phyloP scores from a whole-genome alignment of 345 rosid genomes.

The Eucalyptus dawsonii region DNA sequence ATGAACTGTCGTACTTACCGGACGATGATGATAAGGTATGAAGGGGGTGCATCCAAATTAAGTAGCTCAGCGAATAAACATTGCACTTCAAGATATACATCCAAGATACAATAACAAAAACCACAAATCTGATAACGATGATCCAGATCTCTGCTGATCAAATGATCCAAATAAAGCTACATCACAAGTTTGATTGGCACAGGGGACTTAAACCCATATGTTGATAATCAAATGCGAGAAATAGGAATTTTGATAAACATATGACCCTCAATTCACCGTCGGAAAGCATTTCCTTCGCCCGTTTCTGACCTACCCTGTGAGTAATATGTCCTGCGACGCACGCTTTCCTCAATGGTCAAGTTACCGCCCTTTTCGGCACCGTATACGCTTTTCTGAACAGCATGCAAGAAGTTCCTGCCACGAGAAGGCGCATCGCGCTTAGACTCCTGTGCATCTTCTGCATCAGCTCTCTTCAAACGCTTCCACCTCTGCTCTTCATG shows the following conservation, averaged over 20 bases:
- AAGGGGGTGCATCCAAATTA: not conserved
- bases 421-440: slow-evolving; percentile 11
- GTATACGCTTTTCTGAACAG: slow-evolving; percentile 65
- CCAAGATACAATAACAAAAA: not conserved
- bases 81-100: not conserved
- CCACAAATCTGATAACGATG: no score
- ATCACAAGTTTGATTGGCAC: not conserved
- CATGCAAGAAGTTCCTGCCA: slow-evolving; percentile 80
- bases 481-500: slow-evolving; percentile 95
- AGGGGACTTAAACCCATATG: not conserved
- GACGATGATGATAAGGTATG: not conserved
- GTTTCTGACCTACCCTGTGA: slow-evolving; percentile 62
- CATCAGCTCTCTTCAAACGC: slow-evolving; percentile 77
- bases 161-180: no score
- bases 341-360: slow-evolving; percentile 83
- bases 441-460: slow-evolving; percentile 62
- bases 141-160: no score
- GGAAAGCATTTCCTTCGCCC: slow-evolving; percentile 71
- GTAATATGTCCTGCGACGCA: slow-evolving; percentile 73
- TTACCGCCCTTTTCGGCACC: slow-evolving; percentile 96
- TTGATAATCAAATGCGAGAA: not conserved
- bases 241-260: not conserved
- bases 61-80: not conserved
- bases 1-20: no score
- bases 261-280: slow-evolving; percentile 25